These are phyloP conservation scores for Microdochium nivale DNA, from an alignment of 2,329 filamentous ascomycete genomes.

Conservation along the genomic window DNA sequence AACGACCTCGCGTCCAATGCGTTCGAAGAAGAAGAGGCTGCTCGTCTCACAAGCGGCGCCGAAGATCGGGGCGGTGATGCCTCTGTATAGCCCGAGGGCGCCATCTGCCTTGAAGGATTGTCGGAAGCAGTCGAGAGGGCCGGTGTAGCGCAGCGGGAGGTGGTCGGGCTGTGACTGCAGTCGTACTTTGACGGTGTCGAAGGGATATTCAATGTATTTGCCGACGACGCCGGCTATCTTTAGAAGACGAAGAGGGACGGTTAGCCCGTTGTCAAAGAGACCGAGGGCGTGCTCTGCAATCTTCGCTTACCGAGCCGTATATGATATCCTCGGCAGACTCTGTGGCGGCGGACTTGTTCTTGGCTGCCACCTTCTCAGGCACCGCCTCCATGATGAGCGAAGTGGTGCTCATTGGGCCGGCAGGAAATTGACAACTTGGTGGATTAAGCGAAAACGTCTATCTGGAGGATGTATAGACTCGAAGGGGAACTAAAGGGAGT, in stretches of 20 bases:
- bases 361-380: neutral
- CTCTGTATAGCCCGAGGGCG: constrained; percentile 76
- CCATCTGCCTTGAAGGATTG: constrained; percentile 77
- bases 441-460: neutral
- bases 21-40: constrained; percentile 87
- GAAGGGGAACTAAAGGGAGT: too few species aligned
- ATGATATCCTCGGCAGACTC: neutral
- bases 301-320: neutral
- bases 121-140: constrained; percentile 87
- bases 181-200: constrained; percentile 96
- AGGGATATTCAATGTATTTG: constrained; percentile 97
- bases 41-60: constrained; percentile 90
- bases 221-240: constrained; percentile 78
- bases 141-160: constrained; percentile 71
- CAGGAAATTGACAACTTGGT: neutral
- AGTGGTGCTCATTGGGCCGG: neutral
- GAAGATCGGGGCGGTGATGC: constrained; percentile 82
- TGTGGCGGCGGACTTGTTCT: neutral
- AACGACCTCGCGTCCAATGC: constrained; percentile 59
- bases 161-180: constrained; percentile 91
- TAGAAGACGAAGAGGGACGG: neutral
- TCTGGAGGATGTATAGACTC: neutral
- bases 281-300: neutral
- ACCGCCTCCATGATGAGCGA: neutral
- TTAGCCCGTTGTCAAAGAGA: neutral